Evolutionary conservation across 176 grass and related monocot species (phyloP), one percentile per base, ranked within the genome.

Genomic region (Dactylis glomerata): DNA sequence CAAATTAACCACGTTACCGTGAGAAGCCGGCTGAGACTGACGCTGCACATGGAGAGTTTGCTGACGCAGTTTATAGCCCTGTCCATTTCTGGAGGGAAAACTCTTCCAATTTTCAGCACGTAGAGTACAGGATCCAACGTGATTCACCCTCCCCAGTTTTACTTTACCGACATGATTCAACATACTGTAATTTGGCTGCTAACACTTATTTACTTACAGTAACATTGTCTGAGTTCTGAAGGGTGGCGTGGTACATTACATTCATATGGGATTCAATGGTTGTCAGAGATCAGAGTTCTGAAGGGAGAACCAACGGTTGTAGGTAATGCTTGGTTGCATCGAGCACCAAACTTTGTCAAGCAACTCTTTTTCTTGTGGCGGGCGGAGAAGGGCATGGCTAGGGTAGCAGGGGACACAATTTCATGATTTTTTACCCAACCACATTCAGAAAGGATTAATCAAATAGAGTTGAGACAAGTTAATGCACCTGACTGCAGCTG

Each of bases 401-500:
- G 40, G 68, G 41, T 73, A 47, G 40, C 13, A 27, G 68, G 24
- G 68, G 69, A 32, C 78, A 57, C 32, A 34, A 52, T 63, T 81
- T 75, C 42, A 66, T 10, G 54, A 41, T 59, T 14, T 52, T 55
- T n/a, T 16, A 47, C 42, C 24, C 24, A 55, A 28, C 14, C 14
- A 47, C 42, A 73, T 47, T 47, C 23, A 47, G 70, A 73, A 19
- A 15, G 24, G 47, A 73, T 65, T 73, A 73, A 73, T 47, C 24
- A 44, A 56, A 75, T 33, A 77, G 52, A 62, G 78, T 27, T 7
- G 10, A 1, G 10, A 70, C 34, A 76, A 89, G 22, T 77, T 41
- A 76, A 93, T 83, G 23, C 77, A 98, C 96, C 96, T 98, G 89
- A 77, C 96, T 93, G 86, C 93, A 98, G 83, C 89, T 92, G 78